A percentile compares a stretch with the other conserved stretches of the same genome.
These are phyloP conservation scores for Seiridium cupressi DNA, from an alignment of 2,329 filamentous ascomycete genomes.

Conservation along the genomic window DNA sequence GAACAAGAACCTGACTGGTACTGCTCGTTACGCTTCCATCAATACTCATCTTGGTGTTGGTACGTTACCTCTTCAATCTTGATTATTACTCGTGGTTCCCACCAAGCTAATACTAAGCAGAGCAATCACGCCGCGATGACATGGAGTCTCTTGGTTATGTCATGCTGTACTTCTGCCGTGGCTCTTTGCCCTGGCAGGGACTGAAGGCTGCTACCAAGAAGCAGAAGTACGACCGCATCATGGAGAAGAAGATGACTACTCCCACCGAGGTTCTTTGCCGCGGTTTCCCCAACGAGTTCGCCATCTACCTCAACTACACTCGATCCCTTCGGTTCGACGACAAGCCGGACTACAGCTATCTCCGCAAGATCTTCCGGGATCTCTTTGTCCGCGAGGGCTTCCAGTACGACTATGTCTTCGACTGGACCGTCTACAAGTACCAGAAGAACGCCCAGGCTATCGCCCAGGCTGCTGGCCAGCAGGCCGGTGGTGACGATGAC, in stretches of 20 bases:
- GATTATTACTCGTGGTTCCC: background rate
- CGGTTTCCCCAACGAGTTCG: constrained; percentile 98
- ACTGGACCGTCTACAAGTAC: constrained; percentile 99
- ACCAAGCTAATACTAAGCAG: constrained; percentile 42
- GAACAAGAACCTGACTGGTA: constrained; percentile 99
- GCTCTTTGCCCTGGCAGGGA: constrained; percentile 97
- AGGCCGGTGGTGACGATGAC: constrained; percentile 67
- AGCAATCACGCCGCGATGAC: constrained; percentile 98
- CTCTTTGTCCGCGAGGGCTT: constrained; percentile 98
- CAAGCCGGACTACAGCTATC: constrained; percentile 99
- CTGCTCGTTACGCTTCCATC: constrained; percentile 96
- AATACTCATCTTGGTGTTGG: constrained; percentile 97
- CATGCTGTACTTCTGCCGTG: constrained; percentile 99
- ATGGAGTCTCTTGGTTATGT: constrained; percentile 99
- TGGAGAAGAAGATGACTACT: constrained; percentile 99
- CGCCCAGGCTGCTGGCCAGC: constrained; percentile 72
- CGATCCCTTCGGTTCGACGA: constrained; percentile 98
- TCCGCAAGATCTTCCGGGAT: constrained; percentile 99
- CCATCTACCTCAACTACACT: constrained; percentile 99
- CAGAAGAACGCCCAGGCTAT: constrained; percentile 98
- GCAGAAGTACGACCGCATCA: constrained; percentile 99
- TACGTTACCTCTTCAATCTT: constrained; percentile 40
- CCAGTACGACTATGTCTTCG: constrained; percentile 99
- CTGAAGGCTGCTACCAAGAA: constrained; percentile 98
- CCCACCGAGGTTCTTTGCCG: constrained; percentile 98